Evolutionary conservation across 2,329 filamentous ascomycete genomes (phyloP), one percentile per base, ranked within the genome.

Genomic region (Aspergillus thermomutatus): DNA sequence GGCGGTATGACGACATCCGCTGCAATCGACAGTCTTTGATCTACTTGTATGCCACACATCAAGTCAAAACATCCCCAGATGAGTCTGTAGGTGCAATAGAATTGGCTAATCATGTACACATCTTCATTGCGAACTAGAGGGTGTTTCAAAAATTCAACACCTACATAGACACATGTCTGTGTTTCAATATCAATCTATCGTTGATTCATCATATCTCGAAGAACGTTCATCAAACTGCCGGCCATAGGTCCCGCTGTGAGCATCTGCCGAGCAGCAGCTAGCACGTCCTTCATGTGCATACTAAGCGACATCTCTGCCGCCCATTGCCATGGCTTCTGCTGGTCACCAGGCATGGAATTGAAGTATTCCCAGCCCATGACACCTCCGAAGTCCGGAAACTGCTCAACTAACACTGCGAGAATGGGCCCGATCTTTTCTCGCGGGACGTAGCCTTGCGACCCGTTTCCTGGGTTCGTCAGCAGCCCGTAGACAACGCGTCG

Each of bases 311-410:
- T 87, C 55, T 82, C 80, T 49, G 80, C 81, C 0, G 89, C 90
- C 92, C 92, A 96, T 63, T 89, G 80, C 88, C 88, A 93, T 0
- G 90, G 89, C 54, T 80, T 76, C 11, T 78, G 77, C 2, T 69
- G 70, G 25, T 83, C 87, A 1, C 87, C 87, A 0, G 90, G 89
- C 56, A 86, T 72, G 54, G 87, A 85, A 77, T 96, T 95, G 77
- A 93, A 96, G 71, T 94, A 96, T 76, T 97, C 92, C 92, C 92
- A 97, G 2, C 91, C 91, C 87, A 94, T 94, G 6, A 97, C 86
- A 0, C 92, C 92, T 0, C 92, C 92, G 71, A 96, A 94, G 1
- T 77, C 77, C 1, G 83, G 83, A 65, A 90, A 90, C 57, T 80
- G 80, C 37, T 83, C 77, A 37, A 82, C 76, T 61, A 92, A 69